A percentile compares a stretch with the other conserved stretches of the same genome.
These are phyloP conservation scores for Panus rudis DNA, from an alignment of 768 basidiomycete genomes.

Conservation along the genomic window DNA sequence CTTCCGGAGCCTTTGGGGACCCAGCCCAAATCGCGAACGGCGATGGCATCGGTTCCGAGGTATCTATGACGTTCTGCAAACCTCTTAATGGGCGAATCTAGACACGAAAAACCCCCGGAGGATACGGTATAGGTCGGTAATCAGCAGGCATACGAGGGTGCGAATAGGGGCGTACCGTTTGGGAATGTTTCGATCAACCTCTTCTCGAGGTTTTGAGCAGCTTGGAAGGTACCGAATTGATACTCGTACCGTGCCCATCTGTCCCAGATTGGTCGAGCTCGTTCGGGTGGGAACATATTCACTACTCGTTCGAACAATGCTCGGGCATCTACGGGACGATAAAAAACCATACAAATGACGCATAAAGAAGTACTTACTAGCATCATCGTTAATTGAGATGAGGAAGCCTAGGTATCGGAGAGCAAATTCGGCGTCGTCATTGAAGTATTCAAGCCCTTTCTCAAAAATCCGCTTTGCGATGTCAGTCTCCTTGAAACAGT, in stretches of 20 bases:
- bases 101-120: background rate
- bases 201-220: slow-evolving; percentile 82
- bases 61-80: slow-evolving; percentile 85
- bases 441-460: slow-evolving; percentile 79
- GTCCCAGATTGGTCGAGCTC: slow-evolving; percentile 87
- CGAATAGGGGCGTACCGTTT: slow-evolving; percentile 45
- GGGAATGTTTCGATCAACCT: slow-evolving; percentile 86
- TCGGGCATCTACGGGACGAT: slow-evolving; percentile 65
- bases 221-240: slow-evolving; percentile 87
- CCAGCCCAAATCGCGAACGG: slow-evolving; percentile 82
- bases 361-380: slow-evolving; percentile 53
- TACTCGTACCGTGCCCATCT: slow-evolving; percentile 95
- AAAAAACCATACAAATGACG: background rate
- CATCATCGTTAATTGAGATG: slow-evolving; percentile 91
- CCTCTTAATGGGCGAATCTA: slow-evolving; percentile 86
- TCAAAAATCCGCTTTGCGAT: slow-evolving; percentile 92
- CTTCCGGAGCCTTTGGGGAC: slow-evolving; percentile 32
- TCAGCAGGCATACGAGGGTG: background rate
- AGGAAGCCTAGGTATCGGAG: slow-evolving; percentile 88
- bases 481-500: slow-evolving; percentile 68
- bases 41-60: slow-evolving; percentile 81
- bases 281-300: slow-evolving; percentile 65
- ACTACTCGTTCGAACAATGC: slow-evolving; percentile 92
- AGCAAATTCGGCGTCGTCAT: slow-evolving; percentile 79
- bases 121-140: background rate